Conservation (phyloP, 805 yeast species). For the Candida maris region DNA sequence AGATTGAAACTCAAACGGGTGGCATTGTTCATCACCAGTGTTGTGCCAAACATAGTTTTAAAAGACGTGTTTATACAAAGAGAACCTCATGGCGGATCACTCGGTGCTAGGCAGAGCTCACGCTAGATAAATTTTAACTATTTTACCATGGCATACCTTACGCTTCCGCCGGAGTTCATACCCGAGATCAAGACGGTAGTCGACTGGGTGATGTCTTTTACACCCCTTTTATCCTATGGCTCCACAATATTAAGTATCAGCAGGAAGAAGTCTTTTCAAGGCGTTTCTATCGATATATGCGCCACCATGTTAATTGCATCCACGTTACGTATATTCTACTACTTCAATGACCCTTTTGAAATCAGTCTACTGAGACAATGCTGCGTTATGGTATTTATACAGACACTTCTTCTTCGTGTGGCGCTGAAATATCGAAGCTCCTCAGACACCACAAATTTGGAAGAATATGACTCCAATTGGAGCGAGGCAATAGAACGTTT, state of each 20-base stretch:
- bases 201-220: constrained; percentile 65
- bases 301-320: constrained; percentile 85
- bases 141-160: constrained; percentile 32
- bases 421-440: constrained; percentile 53
- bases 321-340: constrained; percentile 69
- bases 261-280: constrained; percentile 60
- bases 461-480: constrained; percentile 28
- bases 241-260: constrained; percentile 72
- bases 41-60: too few species aligned
- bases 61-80: too few species aligned
- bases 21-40: too few species aligned
- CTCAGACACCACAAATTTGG: constrained; percentile 39
- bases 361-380: constrained; percentile 75
- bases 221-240: constrained; percentile 86
- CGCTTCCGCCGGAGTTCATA: constrained; percentile 30
- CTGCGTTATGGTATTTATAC: constrained; percentile 80
- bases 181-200: constrained; percentile 40
- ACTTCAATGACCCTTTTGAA: constrained; percentile 77
- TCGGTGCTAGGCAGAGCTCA: too few species aligned
- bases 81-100: too few species aligned
- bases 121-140: too few species aligned
- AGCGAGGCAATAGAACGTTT: constrained; percentile 28
- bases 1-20: too few species aligned
- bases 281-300: constrained; percentile 89
- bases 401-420: constrained; percentile 56